A percentile compares a stretch with the other conserved stretches of the same genome.
These are phyloP conservation scores for Flagelloscypha sp. DNA, from an alignment of 768 basidiomycete species.

Conservation along the genomic window DNA sequence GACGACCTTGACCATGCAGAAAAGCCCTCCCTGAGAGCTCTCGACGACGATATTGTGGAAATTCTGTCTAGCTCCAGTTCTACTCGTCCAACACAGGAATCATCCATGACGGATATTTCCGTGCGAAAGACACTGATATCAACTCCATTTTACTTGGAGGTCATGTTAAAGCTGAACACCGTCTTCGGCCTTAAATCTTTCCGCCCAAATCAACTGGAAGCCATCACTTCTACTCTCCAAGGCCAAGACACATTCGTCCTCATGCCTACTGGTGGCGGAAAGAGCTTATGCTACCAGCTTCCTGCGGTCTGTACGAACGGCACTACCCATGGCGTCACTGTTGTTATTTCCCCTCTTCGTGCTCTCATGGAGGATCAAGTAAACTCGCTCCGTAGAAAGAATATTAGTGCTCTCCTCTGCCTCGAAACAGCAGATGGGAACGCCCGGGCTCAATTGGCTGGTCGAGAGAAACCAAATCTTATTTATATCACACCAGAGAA, in stretches of 20 bases:
- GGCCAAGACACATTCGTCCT: conserved; percentile 88
- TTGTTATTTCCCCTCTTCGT: conserved; percentile 85
- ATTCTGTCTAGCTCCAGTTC: conserved; percentile 1
- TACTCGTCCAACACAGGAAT: neutral
- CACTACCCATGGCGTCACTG: conserved; percentile 69
- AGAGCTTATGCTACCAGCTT: conserved; percentile 83
- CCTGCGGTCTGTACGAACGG: conserved; percentile 77
- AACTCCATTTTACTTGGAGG: conserved; percentile 36
- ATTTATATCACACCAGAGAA: conserved; percentile 93
- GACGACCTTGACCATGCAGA: conserved; percentile 18
- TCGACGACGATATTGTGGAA: neutral
- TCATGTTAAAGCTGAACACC: conserved; percentile 41
- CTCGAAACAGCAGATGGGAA: conserved; percentile 40
- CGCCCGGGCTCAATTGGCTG: no score
- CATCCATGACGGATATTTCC: conserved; percentile 13
- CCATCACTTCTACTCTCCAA: conserved; percentile 69
- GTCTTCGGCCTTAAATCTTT: conserved; percentile 65
- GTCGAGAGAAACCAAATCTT: conserved; percentile 60
- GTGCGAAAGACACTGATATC: conserved; percentile 22
- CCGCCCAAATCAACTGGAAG: conserved; percentile 79
- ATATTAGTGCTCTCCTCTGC: conserved; percentile 63
- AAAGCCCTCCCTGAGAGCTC: conserved; percentile 13
- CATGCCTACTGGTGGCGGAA: conserved; percentile 94
- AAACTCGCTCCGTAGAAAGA: conserved; percentile 49
- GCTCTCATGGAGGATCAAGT: conserved; percentile 91